These are phyloP conservation scores for Paraphaeosphaeria minitans DNA, from an alignment of 2,329 filamentous ascomycete species.

Conservation along the genomic window DNA sequence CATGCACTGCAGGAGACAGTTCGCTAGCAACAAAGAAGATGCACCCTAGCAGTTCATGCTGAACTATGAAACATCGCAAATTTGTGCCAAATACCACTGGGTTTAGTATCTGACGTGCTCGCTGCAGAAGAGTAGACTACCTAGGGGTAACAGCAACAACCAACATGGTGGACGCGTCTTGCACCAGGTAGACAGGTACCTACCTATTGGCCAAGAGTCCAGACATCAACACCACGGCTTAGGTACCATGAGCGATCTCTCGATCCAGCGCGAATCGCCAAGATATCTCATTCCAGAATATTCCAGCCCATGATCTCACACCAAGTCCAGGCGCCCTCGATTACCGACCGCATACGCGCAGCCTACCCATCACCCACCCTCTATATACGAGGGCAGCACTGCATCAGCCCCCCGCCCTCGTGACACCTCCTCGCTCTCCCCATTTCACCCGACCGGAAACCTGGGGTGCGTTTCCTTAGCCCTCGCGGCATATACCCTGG, in stretches of 20 bases:
- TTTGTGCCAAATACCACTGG: too few relatives aligned
- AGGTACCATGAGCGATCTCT: background rate
- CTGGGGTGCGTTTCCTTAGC: constrained; percentile 14
- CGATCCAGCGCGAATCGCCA: background rate
- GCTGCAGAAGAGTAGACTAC: too few relatives aligned
- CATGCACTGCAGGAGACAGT: too few relatives aligned
- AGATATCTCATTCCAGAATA: background rate
- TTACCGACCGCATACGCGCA: background rate
- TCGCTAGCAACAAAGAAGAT: too few relatives aligned
- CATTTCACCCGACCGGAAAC: background rate
- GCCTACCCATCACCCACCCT: background rate
- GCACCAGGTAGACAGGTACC: too few relatives aligned
- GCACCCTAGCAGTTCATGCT: too few relatives aligned
- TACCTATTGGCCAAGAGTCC: too few relatives aligned
- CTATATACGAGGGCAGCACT: constrained; percentile 16
- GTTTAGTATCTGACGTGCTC: too few relatives aligned
- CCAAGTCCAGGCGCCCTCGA: background rate
- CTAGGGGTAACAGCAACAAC: too few relatives aligned
- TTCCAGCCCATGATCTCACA: background rate
- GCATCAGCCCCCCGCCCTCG: constrained; percentile 4
- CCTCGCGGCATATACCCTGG: constrained; percentile 11
- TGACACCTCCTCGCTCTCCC: constrained; percentile 7
- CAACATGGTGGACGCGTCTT: too few relatives aligned
- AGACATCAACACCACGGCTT: too few relatives aligned
- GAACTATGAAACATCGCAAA: too few relatives aligned